Percentiles rank a stretch among this genome's conserved stretches.
These are phyloP conservation scores for Neoboletus magnificus DNA, from an alignment of 768 basidiomycete species.

Conservation along the genomic window DNA sequence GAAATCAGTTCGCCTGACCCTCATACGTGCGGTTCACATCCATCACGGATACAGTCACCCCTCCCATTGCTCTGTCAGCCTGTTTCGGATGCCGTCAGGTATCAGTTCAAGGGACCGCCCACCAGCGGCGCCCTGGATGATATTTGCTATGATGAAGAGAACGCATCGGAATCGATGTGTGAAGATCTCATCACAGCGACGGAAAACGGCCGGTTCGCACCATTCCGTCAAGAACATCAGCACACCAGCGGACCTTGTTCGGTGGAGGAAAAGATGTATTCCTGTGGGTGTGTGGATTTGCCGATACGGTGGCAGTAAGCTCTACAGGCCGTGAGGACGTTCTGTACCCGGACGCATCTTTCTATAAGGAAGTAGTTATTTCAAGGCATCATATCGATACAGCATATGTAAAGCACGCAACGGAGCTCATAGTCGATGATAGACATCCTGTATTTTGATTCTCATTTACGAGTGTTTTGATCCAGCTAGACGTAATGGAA, in stretches of 20 bases:
- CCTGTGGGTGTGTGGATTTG: conserved; percentile 17
- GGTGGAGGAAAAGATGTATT: conserved; percentile 16
- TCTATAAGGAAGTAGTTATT: conserved; percentile 14
- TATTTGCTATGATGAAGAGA: conserved; percentile 10
- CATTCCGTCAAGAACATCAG: conserved; percentile 13
- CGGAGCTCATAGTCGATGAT: conserved; percentile 12
- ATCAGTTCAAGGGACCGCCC: conserved; percentile 23
- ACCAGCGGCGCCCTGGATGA: conserved; percentile 2
- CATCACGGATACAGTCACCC: conserved; percentile 21
- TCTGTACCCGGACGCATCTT: neutral
- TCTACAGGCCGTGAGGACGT: neutral
- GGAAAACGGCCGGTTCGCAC: conserved; percentile 18
- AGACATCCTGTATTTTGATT: conserved; percentile 21
- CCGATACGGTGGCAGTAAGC: conserved; percentile 25
- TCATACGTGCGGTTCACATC: neutral
- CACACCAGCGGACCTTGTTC: conserved; percentile 15
- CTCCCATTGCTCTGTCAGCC: conserved; percentile 34
- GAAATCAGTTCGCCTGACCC: conserved; percentile 9
- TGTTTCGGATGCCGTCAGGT: conserved; percentile 31
- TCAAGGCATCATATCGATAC: conserved; percentile 19
- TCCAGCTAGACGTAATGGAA: conserved; percentile 1
- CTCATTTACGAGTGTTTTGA: neutral
- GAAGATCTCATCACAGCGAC: conserved; percentile 11
- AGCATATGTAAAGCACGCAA: conserved; percentile 28
- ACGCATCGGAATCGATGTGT: conserved; percentile 18